phyloP scores from a whole-genome alignment of 305 asterid genomes.

The Fraxinus ornus region DNA sequence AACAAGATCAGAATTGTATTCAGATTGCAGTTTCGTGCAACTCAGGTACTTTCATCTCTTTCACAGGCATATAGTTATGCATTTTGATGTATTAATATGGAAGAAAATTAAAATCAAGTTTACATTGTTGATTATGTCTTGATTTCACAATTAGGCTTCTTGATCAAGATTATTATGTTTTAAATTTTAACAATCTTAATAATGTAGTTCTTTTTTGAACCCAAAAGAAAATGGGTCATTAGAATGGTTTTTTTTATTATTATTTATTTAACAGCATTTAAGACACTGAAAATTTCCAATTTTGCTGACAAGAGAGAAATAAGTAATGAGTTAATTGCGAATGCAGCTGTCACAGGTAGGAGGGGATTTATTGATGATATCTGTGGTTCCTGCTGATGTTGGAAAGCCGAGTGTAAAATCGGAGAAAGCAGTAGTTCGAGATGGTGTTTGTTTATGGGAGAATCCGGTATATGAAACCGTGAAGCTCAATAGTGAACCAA shows the following conservation, averaged over 20 bases:
- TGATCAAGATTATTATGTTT: not conserved
- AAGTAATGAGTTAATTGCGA: conserved; percentile 21
- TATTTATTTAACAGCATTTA: not conserved
- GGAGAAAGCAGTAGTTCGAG: conserved; percentile 67
- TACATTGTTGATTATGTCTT: not conserved
- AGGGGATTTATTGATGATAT: conserved; percentile 71
- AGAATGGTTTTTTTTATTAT: not conserved
- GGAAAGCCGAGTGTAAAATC: conserved; percentile 78
- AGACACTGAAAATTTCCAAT: not conserved
- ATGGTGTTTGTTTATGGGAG: conserved; percentile 93
- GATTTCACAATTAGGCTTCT: not conserved
- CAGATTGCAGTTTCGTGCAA: conserved; percentile 94
- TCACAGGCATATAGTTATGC: not conserved
- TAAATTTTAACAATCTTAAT: not conserved
- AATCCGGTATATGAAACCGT: conserved; percentile 78
- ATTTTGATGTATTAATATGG: not conserved
- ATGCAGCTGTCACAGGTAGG: conserved; percentile 58
- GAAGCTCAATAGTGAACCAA: conserved; percentile 71
- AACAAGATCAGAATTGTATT: conserved; percentile 87
- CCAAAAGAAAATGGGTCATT: not conserved
- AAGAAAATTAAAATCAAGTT: not conserved
- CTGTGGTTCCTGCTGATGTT: conserved; percentile 83
- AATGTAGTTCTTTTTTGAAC: not conserved
- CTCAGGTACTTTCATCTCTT: conserved; percentile 56
- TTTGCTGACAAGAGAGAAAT: conserved; percentile 9